Conservation (phyloP, 345 rosid genomes). For the Firmiana major region DNA sequence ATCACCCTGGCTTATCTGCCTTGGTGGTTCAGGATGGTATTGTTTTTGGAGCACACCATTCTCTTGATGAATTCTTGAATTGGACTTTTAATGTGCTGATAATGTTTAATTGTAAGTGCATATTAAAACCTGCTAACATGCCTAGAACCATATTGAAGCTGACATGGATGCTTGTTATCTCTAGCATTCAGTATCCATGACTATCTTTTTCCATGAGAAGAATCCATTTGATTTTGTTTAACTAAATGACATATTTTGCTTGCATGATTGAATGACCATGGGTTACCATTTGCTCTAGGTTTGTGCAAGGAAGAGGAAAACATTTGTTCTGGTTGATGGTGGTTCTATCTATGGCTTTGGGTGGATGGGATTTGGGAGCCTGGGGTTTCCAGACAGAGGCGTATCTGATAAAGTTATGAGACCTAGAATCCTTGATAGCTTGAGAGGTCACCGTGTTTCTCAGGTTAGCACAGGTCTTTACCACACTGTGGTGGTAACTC, state of each 20-base stretch:
- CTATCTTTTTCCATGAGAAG: background rate
- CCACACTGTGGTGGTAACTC: conserved; percentile 79
- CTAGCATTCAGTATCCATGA: background rate
- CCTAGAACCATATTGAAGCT: background rate
- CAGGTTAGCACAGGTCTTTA: conserved; percentile 89
- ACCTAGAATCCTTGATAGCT: conserved; percentile 65
- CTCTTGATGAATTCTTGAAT: background rate
- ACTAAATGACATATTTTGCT: background rate
- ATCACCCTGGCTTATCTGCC: background rate
- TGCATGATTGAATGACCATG: background rate
- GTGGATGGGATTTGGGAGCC: conserved; percentile 90
- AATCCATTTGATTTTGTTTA: background rate
- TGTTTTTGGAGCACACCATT: background rate
- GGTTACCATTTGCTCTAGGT: conserved; percentile 40
- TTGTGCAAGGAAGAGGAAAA: conserved; percentile 93
- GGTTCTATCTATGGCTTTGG: conserved; percentile 43
- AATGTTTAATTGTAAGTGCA: background rate
- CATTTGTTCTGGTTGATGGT: conserved; percentile 76
- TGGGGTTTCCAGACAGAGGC: conserved; percentile 80
- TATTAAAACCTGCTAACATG: background rate
- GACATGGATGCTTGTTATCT: background rate
- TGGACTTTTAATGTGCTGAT: background rate
- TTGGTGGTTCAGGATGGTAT: background rate
- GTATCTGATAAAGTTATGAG: conserved; percentile 64
- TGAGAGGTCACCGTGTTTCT: conserved; percentile 62